Conservation (phyloP, 208 protist genomes). For the Acanthamoeba lenticulata region DNA sequence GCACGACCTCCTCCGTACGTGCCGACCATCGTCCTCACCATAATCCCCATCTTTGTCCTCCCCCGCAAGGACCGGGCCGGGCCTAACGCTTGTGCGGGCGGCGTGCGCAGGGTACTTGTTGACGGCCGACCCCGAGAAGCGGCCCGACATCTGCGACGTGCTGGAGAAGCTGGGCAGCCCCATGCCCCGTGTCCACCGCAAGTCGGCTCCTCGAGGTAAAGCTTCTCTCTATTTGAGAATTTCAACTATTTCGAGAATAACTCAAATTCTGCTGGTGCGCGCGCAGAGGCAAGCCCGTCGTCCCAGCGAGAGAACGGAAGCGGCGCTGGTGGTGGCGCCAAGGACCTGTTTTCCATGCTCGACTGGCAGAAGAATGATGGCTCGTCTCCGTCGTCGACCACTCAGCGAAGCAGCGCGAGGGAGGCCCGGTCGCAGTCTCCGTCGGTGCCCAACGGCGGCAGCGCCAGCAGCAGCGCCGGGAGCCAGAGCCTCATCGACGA, state of each 20-base stretch:
- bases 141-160: constrained; percentile 75
- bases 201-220: no score
- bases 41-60: no score
- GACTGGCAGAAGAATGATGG: neutral
- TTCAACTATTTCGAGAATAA: no score
- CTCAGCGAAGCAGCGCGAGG: neutral
- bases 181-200: neutral
- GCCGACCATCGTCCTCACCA: neutral
- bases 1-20: constrained; percentile 74
- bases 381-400: neutral
- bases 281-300: neutral
- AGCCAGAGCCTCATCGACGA: no score
- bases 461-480: no score
- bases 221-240: no score
- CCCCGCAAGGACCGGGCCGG: no score
- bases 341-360: neutral
- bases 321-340: neutral
- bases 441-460: no score
- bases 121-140: constrained; percentile 66
- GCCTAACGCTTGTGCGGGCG: neutral
- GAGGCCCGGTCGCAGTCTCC: neutral
- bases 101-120: constrained; percentile 67
- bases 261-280: no score
- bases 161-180: constrained; percentile 8
- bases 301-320: neutral